A percentile compares a stretch with the other conserved stretches of the same genome.
These are phyloP conservation scores for Cystobasidium pallidum DNA, from an alignment of 1,284 basidiomycete species.

Conservation along the genomic window DNA sequence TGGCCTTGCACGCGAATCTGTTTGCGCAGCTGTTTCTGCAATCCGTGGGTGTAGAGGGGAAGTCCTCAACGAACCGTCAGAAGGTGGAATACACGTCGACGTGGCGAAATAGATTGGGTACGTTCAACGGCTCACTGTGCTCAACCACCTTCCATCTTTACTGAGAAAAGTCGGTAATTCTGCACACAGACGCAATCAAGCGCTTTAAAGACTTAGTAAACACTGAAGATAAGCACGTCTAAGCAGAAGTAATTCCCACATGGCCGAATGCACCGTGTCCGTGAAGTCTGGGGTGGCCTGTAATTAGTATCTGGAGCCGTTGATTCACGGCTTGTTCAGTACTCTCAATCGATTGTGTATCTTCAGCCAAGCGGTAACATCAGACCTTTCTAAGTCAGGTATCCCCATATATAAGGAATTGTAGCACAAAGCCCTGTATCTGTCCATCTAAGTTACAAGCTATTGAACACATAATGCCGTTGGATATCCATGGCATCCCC, in stretches of 20 bases:
- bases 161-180: background rate
- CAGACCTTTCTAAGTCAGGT: too few relatives aligned
- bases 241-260: background rate
- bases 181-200: constrained; percentile 35
- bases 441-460: too few relatives aligned
- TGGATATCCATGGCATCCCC: too few relatives aligned
- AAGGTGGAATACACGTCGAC: constrained; percentile 81
- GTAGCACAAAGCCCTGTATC: background rate
- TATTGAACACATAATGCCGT: too few relatives aligned
- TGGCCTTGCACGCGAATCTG: constrained; percentile 82
- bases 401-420: too few relatives aligned
- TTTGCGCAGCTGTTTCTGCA: constrained; percentile 71
- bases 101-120: constrained; percentile 74
- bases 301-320: background rate
- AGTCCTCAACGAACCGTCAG: constrained; percentile 49
- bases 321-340: too few relatives aligned
- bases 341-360: too few relatives aligned
- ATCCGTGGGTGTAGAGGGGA: constrained; percentile 69
- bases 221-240: background rate
- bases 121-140: background rate
- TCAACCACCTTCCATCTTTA: background rate
- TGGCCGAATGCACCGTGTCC: background rate
- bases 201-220: constrained; percentile 37
- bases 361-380: background rate
- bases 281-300: background rate